phyloP scores from a whole-genome alignment of 768 basidiomycete species.

The Calocybe gangraenosa region DNA sequence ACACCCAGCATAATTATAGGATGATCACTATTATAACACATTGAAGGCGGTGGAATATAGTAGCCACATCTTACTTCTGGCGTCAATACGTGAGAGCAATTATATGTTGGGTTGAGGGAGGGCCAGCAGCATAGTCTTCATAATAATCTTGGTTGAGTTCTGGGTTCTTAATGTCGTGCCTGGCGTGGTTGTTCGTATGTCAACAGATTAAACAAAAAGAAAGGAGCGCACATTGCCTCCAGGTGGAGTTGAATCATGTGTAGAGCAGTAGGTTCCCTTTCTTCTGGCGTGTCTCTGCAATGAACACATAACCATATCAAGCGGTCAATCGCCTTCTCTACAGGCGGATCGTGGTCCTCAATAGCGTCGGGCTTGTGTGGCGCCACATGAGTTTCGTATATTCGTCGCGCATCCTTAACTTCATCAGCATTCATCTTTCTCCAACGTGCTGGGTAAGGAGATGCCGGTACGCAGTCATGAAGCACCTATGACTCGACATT shows the following conservation, averaged over 20 bases:
- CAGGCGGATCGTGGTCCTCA: background rate
- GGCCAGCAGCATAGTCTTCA: conserved; percentile 20
- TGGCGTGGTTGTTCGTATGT: conserved; percentile 1
- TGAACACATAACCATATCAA: conserved; percentile 30
- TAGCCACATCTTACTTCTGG: background rate
- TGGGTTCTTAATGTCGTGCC: conserved; percentile 18
- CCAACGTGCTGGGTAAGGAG: background rate
- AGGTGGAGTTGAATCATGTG: conserved; percentile 29
- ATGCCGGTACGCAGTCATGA: background rate
- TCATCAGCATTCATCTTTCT: conserved; percentile 1
- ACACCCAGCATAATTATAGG: background rate
- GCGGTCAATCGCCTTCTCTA: background rate
- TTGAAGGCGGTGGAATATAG: background rate
- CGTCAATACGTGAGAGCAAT: background rate
- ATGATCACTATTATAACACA: background rate
- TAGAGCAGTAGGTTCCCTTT: conserved; percentile 25
- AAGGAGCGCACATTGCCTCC: conserved; percentile 13
- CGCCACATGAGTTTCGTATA: background rate
- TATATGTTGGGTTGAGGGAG: background rate
- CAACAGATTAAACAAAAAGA: background rate
- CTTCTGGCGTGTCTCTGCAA: conserved; percentile 36
- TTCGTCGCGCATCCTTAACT: conserved; percentile 3
- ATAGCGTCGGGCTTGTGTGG: background rate
- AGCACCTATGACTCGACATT: too few relatives aligned
- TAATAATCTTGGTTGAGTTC: conserved; percentile 25